Evolutionary conservation across 2,329 filamentous ascomycete genomes (phyloP), one percentile per base, ranked within the genome.

Genomic region (Colletotrichum spinosum): DNA sequence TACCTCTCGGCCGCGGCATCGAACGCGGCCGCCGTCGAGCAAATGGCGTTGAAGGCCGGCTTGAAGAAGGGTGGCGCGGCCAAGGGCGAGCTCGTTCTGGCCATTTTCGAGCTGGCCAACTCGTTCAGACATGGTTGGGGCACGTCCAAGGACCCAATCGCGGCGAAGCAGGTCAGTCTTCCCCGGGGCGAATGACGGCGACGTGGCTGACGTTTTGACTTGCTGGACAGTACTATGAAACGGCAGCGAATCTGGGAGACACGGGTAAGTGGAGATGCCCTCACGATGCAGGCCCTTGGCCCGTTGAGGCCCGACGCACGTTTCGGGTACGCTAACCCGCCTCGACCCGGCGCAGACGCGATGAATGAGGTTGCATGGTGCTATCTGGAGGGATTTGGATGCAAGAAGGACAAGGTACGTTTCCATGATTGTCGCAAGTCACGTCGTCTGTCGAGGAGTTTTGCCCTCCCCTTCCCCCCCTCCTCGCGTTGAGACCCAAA

Each of bases 331-430:
- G 64, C 67, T 68, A 67, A 68, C 42, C 46, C 63, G 67, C 64
- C 55, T 50, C 45, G 45, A 34, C 13, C 35, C 70, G 68, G 69
- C 66, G 67, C 71, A 89, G 96, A 99, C 81, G 96, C 94, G 63
- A 97, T 98, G 94, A 97, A 97, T 75, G 95, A 98, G 79, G 91
- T 91, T 58, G 96, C 90, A 41, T 97, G 94, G 93, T 99, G 96
- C 82, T 98, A 96, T 84, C 79, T 97, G 35, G 92, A 97, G 76
- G 96, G 96, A n/a, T 97, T 97, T 79, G 96, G 96, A 39, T 95
- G 94, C 74, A 96, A 94, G 78, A 99, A 98, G 79, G 94, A 99
- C 83, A 98, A 97, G 92, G 95, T 97, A 85, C 79, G 92, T 87
- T 67, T 48, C 13, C 25, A 25, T 25, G 3, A 25, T 41, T 51